Evolutionary conservation across 345 rosid species (phyloP), one percentile per base, ranked within the genome.

Genomic region (thale cress (Arabidopsis thaliana)): DNA sequence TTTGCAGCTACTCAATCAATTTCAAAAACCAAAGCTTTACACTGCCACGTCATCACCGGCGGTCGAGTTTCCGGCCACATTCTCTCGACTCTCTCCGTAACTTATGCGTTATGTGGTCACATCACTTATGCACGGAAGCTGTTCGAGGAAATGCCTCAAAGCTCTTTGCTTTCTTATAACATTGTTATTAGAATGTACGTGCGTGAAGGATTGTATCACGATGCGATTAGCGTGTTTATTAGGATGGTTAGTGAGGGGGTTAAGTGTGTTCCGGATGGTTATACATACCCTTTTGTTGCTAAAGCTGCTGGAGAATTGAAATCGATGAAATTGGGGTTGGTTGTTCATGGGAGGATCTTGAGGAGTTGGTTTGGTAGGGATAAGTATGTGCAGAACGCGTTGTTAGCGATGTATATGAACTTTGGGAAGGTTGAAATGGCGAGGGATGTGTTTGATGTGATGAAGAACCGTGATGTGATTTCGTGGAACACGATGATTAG

Each of bases 401-500:
- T 89, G 78, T 49, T 86, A 62, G 74, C 87, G 8, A 87, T 89
- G 92, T 89, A 87, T 80, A 81, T 87, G 90, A 87, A 72, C 45
- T 84, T 82, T 62, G 81, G 92, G 65, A 71, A 66, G 76, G 37
- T 65, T 32, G 82, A 67, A 42, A 82, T 67, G 37, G 95, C 89
- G 8, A 71, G 81, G 70, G 85, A 36, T 32, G 78, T 84, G 72
- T 89, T 89, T 85, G 81, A 84, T 69, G 55, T 40, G 23, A 79
- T 86, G 87, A 62, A 59, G 76, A 83, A 79, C 72, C 61, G 77
- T 36, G 83, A 71, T 61, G 87, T 86, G 80, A 86, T 89, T 8
- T 85, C 95, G 0, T 89, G 92, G 90, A 89, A 86, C 57, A 80
- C 86, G 32, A 77, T 85, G 87, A 83, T 89, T 25, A 87, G 84